Evolutionary conservation across 164 flowering plant genomes (phyloP), one percentile per base, ranked within the genome.

Genomic region (Aristolochia californica): DNA sequence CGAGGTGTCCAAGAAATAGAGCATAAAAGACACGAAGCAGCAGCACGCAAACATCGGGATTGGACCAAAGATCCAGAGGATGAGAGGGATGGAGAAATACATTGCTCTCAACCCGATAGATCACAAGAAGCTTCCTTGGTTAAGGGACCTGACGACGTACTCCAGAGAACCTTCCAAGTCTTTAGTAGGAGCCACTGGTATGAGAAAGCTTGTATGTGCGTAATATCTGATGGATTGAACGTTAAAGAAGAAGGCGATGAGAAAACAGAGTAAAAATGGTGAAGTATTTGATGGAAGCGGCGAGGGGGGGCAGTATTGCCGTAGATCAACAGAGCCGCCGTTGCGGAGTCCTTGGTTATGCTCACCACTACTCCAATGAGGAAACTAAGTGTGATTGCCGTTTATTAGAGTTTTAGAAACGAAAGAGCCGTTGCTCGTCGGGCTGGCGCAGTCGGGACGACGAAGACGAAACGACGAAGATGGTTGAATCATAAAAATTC

Each of bases 61-160:
- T 7, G 98, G 89, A 2, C 98, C 96, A 66, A 88, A 88, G 16
- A 88, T 70, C 98, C 98, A 91, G 60, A 91, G 48, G 56, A 91
- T 83, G 12, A 86, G 63, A 14, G 98, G 95, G 60, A 85, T 81
- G 0, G 98, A 88, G 65, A 87, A 78, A 68, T 88, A 91, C 65
- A 88, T 85, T 1, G 90, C 82, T 1, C 90, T 50, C 51, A 83
- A 58, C 0, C 97, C 97, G 1, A 88, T 54, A 0, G 96, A 88
- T 94, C 96, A 88, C 58, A 85, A 91, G 55, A 79, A 80, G 67
- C 95, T 80, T 2, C 95, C 95, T 49, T 72, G 43, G 56, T 85
- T 84, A 47, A 88, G 72, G 4, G 64, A 73, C 66, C 69, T 52
- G 15, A 72, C 78, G n/a, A 91, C 95, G 25, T 84, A 88, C 30